Conservation (phyloP, 1,284 basidiomycete species). For the Tilletia walkeri region DNA sequence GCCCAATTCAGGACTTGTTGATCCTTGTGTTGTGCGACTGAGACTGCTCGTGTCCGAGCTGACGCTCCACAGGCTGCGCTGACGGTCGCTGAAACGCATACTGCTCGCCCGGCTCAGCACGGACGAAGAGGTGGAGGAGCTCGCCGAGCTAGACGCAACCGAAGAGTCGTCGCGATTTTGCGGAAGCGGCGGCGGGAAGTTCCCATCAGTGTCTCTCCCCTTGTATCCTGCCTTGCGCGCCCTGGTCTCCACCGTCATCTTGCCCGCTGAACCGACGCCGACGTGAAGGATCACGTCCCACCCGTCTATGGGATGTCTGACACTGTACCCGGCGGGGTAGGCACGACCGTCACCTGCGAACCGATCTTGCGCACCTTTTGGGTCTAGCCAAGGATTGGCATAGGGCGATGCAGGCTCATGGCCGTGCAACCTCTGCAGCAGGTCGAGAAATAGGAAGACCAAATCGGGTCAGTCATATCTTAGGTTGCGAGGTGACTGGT, state of each 20-base stretch:
- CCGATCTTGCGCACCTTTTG: slow-evolving; percentile 12
- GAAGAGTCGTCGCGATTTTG: background rate
- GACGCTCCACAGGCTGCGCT: slow-evolving; percentile 6
- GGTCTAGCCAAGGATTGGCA: slow-evolving; percentile 14
- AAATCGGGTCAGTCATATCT: background rate
- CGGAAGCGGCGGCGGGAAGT: slow-evolving; percentile 11
- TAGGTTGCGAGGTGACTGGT: background rate
- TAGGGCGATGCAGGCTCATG: slow-evolving; percentile 3
- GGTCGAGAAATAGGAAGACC: background rate
- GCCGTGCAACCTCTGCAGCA: background rate
- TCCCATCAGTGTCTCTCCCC: background rate
- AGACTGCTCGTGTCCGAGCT: slow-evolving; percentile 6
- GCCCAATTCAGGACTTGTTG: slow-evolving; percentile 4
- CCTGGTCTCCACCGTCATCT: slow-evolving; percentile 8
- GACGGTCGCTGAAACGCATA: background rate
- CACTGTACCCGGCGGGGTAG: slow-evolving; percentile 12
- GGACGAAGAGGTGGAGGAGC: background rate
- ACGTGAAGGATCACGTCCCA: slow-evolving; percentile 18
- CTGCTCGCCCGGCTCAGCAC: background rate
- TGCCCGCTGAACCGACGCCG: slow-evolving; percentile 4
- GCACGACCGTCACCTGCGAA: slow-evolving; percentile 13
- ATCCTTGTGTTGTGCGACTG: background rate
- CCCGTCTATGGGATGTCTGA: slow-evolving; percentile 6
- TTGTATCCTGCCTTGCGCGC: slow-evolving; percentile 12
- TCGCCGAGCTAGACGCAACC: background rate